Percentiles rank a stretch among this genome's conserved stretches.
These are phyloP conservation scores for Huiozyma naganishii DNA, from an alignment of 805 yeast genomes.

Conservation along the genomic window DNA sequence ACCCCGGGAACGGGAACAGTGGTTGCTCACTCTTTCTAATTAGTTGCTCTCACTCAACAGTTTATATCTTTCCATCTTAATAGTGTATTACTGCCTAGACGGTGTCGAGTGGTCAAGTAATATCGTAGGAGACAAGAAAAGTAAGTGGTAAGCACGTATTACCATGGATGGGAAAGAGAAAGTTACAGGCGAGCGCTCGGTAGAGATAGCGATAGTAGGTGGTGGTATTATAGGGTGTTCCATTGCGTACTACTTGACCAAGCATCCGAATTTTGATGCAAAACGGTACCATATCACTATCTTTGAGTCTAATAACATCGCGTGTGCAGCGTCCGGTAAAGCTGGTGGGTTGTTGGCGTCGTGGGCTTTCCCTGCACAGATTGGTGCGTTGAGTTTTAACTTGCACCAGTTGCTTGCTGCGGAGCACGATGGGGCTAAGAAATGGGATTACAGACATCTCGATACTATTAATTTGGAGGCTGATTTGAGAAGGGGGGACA, in stretches of 20 bases:
- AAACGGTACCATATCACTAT: slow-evolving; percentile 70
- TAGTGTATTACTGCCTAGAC: too few relatives aligned
- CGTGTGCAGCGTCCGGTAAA: slow-evolving; percentile 95
- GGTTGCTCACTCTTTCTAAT: too few relatives aligned
- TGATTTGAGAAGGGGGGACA: slow-evolving; percentile 35
- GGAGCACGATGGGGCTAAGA: slow-evolving; percentile 67
- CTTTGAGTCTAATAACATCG: slow-evolving; percentile 81
- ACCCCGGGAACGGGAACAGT: background rate
- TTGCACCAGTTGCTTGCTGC: slow-evolving; percentile 77
- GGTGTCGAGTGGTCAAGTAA: too few relatives aligned
- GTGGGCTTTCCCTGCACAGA: slow-evolving; percentile 95
- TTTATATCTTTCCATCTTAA: too few relatives aligned
- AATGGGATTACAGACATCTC: slow-evolving; percentile 89
- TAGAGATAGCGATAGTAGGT: slow-evolving; percentile 76
- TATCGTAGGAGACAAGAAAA: too few relatives aligned
- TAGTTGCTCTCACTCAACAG: too few relatives aligned
- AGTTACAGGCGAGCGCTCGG: slow-evolving; percentile 30
- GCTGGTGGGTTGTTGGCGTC: slow-evolving; percentile 93
- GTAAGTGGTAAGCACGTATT: too few relatives aligned
- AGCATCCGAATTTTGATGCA: slow-evolving; percentile 71
- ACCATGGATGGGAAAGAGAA: too few relatives aligned
- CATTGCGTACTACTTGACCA: slow-evolving; percentile 79
- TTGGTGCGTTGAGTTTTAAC: slow-evolving; percentile 78
- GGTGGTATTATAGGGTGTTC: slow-evolving; percentile 97
- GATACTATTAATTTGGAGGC: slow-evolving; percentile 85